Percentiles rank a stretch among this genome's conserved stretches.
Evolutionary conservation across 108 stramenopile species (phyloP).

Genomic region (Cyclotella sp.): DNA sequence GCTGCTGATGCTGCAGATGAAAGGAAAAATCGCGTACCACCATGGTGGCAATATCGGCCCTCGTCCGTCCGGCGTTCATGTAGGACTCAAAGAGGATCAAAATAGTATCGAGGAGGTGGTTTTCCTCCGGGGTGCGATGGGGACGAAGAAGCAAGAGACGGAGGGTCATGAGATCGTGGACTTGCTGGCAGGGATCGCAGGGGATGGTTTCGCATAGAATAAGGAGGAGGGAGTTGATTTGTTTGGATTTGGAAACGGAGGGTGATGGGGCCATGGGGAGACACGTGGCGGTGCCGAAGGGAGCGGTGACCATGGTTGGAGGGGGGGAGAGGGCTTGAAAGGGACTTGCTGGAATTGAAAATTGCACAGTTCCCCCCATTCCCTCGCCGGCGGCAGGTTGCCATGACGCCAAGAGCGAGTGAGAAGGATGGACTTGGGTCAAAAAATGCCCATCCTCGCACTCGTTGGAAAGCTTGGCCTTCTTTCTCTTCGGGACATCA

Average conservation of each 20-base stretch:
- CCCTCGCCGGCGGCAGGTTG: not conserved
- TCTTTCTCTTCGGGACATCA: constrained; percentile 2
- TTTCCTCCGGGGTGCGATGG: constrained; percentile 62
- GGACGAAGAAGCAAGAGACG: constrained; percentile 67
- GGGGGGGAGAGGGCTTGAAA: not conserved
- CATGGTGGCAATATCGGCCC: constrained; percentile 76
- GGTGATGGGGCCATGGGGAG: not conserved
- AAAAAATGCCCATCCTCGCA: not conserved
- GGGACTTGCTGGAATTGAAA: not conserved
- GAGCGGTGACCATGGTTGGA: not conserved
- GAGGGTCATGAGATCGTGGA: constrained; percentile 82
- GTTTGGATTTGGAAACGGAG: constrained; percentile 1
- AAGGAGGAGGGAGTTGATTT: constrained; percentile 34
- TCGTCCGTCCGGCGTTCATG: constrained; percentile 59
- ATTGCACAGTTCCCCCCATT: not conserved
- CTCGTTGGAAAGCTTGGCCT: not conserved
- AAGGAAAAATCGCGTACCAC: constrained; percentile 74
- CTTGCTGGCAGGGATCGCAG: constrained; percentile 69
- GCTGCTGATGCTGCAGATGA: constrained; percentile 17
- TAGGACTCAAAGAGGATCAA: constrained; percentile 80
- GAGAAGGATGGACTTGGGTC: not conserved
- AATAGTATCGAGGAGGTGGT: constrained; percentile 69
- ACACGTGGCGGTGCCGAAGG: not conserved
- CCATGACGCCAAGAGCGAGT: constrained; percentile 3
- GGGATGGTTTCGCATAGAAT: constrained; percentile 81